These are phyloP conservation scores for Oryza punctata DNA, from an alignment of 176 grass and related monocot species.

Conservation along the genomic window DNA sequence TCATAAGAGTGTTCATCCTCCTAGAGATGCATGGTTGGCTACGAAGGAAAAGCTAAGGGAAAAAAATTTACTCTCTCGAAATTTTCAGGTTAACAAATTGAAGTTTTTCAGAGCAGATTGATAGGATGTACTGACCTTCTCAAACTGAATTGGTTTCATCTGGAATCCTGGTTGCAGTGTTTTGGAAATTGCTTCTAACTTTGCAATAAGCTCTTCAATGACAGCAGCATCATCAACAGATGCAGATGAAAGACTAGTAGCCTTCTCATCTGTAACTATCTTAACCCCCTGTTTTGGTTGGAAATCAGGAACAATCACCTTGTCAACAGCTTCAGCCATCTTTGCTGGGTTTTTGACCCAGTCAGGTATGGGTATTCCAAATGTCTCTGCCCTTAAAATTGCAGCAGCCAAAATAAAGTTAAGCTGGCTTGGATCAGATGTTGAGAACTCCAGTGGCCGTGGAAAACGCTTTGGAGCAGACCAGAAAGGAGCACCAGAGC, in stretches of 20 bases:
- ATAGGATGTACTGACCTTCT: conserved; percentile 64
- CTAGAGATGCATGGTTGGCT: neutral
- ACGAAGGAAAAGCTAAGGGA: neutral
- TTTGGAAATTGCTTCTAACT: conserved; percentile 66
- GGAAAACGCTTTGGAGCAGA: conserved; percentile 94
- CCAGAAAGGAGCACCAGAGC: conserved; percentile 89
- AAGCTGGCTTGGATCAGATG: conserved; percentile 64
- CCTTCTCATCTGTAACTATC: conserved; percentile 86
- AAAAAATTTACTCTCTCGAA: neutral
- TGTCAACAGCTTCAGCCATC: conserved; percentile 71
- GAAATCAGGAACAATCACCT: conserved; percentile 74
- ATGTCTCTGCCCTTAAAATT: conserved; percentile 81
- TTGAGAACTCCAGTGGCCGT: conserved; percentile 65
- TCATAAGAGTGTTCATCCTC: neutral
- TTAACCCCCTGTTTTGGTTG: conserved; percentile 75
- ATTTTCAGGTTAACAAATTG: neutral
- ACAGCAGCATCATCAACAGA: conserved; percentile 78
- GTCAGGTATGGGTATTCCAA: conserved; percentile 71
- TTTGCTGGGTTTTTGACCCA: conserved; percentile 70
- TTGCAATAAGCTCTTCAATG: conserved; percentile 77
- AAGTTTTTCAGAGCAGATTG: conserved; percentile 1
- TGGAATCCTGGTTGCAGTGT: conserved; percentile 63
- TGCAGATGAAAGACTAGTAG: conserved; percentile 67
- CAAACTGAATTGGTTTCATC: conserved; percentile 94
- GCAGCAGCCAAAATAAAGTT: conserved; percentile 71